Conservation (phyloP, 306 rosid genomes). For the Inga leiocalycina region DNA sequence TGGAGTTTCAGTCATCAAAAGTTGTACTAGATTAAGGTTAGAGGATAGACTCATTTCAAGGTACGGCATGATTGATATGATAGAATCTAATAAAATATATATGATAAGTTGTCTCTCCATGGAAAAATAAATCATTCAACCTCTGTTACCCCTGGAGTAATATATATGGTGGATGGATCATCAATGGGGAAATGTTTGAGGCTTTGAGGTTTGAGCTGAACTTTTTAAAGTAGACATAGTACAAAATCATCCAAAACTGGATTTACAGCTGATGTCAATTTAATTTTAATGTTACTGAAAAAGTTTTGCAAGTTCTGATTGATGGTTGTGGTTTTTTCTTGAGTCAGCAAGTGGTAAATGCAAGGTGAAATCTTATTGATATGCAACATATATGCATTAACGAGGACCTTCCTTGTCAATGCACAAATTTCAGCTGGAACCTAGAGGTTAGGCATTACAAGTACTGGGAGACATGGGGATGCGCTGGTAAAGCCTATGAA, state of each 20-base stretch:
- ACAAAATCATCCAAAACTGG: background rate
- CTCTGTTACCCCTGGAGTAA: slow-evolving; percentile 28
- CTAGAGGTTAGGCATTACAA: background rate
- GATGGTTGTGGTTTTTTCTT: background rate
- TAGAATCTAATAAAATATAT: slow-evolving; percentile 16
- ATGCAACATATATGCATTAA: background rate
- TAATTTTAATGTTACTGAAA: background rate
- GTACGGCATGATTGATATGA: slow-evolving; percentile 1
- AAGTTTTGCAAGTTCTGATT: background rate
- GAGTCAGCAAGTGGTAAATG: slow-evolving; percentile 7
- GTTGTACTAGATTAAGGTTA: slow-evolving; percentile 24
- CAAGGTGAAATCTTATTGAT: slow-evolving; percentile 6
- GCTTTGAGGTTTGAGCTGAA: background rate
- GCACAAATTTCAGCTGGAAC: slow-evolving; percentile 8
- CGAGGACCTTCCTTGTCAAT: slow-evolving; percentile 2
- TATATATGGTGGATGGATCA: background rate
- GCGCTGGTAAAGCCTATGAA: background rate
- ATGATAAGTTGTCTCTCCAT: slow-evolving; percentile 16
- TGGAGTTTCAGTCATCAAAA: slow-evolving; percentile 16
- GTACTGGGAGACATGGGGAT: background rate
- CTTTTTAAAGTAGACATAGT: background rate
- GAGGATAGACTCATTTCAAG: slow-evolving; percentile 18
- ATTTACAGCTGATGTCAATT: background rate
- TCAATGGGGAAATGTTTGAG: background rate
- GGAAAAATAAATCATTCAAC: slow-evolving; percentile 21